Percentiles rank a stretch among this genome's conserved stretches.
These are phyloP conservation scores for Lactifluus subvellereus DNA, from an alignment of 768 basidiomycete genomes.

Conservation along the genomic window DNA sequence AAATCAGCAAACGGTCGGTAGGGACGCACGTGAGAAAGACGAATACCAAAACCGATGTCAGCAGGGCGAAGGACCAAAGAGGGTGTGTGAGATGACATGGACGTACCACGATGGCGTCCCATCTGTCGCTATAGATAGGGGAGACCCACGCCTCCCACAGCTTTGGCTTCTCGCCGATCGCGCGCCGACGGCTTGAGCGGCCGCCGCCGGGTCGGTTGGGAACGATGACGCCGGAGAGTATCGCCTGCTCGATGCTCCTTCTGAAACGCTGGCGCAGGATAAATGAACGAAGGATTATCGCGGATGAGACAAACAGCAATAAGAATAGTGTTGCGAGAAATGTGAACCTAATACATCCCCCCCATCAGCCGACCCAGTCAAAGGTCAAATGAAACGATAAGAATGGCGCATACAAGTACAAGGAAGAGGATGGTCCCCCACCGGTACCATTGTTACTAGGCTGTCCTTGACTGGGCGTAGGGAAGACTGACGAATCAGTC, in stretches of 20 bases:
- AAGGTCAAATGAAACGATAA: background rate
- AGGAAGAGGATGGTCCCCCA: conserved; percentile 23
- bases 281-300: conserved; percentile 59
- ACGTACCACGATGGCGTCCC: conserved; percentile 48
- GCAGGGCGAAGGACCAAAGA: no score
- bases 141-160: conserved; percentile 44
- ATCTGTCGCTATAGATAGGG: conserved; percentile 30
- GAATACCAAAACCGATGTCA: background rate
- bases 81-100: background rate
- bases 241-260: conserved; percentile 46
- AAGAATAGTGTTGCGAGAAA: conserved; percentile 69
- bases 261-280: conserved; percentile 54
- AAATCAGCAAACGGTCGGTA: background rate
- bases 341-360: conserved; percentile 46
- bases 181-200: conserved; percentile 33
- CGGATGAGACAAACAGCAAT: conserved; percentile 57
- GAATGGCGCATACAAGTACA: conserved; percentile 23
- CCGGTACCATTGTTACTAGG: background rate
- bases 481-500: background rate
- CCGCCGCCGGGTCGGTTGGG: conserved; percentile 30
- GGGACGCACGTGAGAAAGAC: background rate
- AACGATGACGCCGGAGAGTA: conserved; percentile 45
- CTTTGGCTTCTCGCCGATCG: conserved; percentile 45
- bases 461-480: background rate
- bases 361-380: background rate